Evolutionary conservation across 2,329 filamentous ascomycete genomes (phyloP).

Genomic region (Penicillium psychrosexuale): DNA sequence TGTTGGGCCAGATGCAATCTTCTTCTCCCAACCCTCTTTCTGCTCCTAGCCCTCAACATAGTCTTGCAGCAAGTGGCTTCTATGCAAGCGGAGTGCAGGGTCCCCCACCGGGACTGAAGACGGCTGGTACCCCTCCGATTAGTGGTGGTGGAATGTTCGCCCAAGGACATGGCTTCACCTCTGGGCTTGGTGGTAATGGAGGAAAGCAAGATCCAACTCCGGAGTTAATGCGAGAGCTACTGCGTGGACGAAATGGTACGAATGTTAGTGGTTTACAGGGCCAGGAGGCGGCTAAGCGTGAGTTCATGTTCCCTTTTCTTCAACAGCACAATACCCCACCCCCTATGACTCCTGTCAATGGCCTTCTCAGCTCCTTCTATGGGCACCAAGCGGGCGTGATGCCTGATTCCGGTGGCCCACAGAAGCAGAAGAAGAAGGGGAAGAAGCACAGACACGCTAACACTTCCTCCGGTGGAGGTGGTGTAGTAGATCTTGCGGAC

Average conservation of each 20-base stretch:
- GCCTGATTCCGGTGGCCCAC: conserved; percentile 73
- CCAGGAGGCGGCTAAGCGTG: conserved; percentile 92
- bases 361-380: conserved; percentile 89
- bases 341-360: conserved; percentile 88
- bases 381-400: conserved; percentile 79
- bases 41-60: conserved; percentile 38
- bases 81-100: conserved; percentile 85
- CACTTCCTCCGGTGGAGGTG: conserved; percentile 99
- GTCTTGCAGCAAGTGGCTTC: conserved; percentile 62
- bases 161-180: conserved; percentile 78
- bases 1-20: conserved; percentile 49
- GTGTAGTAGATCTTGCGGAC: conserved; percentile 99
- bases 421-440: conserved; percentile 99
- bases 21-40: conserved; percentile 38
- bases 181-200: conserved; percentile 60
- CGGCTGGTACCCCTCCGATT: conserved; percentile 86
- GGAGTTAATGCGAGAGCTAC: conserved; percentile 77
- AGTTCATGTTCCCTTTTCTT: conserved; percentile 94
- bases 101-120: conserved; percentile 91
- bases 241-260: conserved; percentile 63
- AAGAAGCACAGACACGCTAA: conserved; percentile 99
- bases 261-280: conserved; percentile 64
- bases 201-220: conserved; percentile 69
- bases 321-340: conserved; percentile 81
- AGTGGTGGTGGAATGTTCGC: conserved; percentile 79